phyloP scores from a whole-genome alignment of 148 eudicot genomes.

The Selenicereus undatus region DNA sequence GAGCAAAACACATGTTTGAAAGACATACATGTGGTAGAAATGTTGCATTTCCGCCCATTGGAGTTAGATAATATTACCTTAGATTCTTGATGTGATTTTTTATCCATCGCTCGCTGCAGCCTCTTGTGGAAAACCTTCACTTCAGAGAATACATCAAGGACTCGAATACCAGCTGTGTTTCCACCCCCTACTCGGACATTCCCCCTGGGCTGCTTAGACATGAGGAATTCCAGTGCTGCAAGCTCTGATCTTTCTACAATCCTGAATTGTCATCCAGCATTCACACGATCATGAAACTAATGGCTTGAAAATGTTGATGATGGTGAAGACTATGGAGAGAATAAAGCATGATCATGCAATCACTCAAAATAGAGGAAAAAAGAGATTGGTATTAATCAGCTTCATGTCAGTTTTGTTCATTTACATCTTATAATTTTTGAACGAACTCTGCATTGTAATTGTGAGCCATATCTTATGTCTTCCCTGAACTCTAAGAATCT shows the following conservation, averaged over 20 bases:
- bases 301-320: background rate
- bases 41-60: background rate
- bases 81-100: conserved; percentile 36
- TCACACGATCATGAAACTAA: background rate
- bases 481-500: too few species aligned
- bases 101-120: conserved; percentile 38
- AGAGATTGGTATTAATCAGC: background rate
- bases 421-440: too few species aligned
- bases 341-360: too few species aligned
- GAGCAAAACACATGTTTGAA: background rate
- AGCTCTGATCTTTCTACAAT: conserved; percentile 72
- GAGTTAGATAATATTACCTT: conserved; percentile 29
- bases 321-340: background rate
- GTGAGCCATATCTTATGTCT: too few species aligned
- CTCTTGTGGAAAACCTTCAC: conserved; percentile 52
- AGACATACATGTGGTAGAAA: too few species aligned
- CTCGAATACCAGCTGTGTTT: conserved; percentile 66
- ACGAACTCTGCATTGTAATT: too few species aligned
- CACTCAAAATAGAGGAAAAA: background rate
- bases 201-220: conserved; percentile 92
- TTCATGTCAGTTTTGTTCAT: too few species aligned
- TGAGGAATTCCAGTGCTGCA: conserved; percentile 79
- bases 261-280: conserved; percentile 28
- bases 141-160: conserved; percentile 63
- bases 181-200: conserved; percentile 69